Conservation (phyloP, 2,329 filamentous ascomycete species). For the Juglanconis oblonga region DNA sequence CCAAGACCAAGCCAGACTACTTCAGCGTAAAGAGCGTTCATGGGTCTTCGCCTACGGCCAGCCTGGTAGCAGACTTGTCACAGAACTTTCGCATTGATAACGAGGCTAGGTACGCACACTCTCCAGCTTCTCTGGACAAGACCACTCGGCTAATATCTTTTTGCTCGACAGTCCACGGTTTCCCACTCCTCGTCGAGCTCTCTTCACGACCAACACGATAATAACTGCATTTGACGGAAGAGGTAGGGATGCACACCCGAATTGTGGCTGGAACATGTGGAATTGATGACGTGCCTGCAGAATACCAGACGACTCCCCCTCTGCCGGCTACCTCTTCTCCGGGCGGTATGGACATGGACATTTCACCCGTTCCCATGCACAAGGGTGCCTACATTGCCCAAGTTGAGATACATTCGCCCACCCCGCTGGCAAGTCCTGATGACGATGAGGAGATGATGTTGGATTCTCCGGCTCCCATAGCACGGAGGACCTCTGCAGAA, state of each 20-base stretch:
- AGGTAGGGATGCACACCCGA: constrained; percentile 47
- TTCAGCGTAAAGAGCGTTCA: constrained; percentile 75
- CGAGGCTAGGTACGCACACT: constrained; percentile 66
- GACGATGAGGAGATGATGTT: constrained; percentile 48
- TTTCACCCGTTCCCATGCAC: constrained; percentile 81
- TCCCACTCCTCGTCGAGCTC: constrained; percentile 76
- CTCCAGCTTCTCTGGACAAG: constrained; percentile 7
- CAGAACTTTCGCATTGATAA: constrained; percentile 95
- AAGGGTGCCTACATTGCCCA: constrained; percentile 68
- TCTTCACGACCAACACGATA: constrained; percentile 73
- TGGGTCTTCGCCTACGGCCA: constrained; percentile 87
- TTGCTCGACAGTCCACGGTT: constrained; percentile 65
- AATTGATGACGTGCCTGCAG: constrained; percentile 41
- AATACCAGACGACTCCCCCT: constrained; percentile 79
- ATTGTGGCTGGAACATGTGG: constrained; percentile 3
- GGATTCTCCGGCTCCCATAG: constrained; percentile 53
- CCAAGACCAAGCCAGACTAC: constrained; percentile 66
- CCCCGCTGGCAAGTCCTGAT: constrained; percentile 52
- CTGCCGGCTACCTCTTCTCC: constrained; percentile 78
- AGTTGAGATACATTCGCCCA: constrained; percentile 70
- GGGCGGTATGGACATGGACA: constrained; percentile 77
- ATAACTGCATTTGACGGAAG: constrained; percentile 55
- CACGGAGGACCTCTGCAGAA: constrained; percentile 46
- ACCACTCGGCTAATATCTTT: constrained; percentile 19
- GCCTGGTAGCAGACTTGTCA: constrained; percentile 87